A percentile compares a stretch with the other conserved stretches of the same genome.
Conservation (phyloP, 495 filamentous ascomycete species). For the Talaromyces proteolyticus region DNA sequence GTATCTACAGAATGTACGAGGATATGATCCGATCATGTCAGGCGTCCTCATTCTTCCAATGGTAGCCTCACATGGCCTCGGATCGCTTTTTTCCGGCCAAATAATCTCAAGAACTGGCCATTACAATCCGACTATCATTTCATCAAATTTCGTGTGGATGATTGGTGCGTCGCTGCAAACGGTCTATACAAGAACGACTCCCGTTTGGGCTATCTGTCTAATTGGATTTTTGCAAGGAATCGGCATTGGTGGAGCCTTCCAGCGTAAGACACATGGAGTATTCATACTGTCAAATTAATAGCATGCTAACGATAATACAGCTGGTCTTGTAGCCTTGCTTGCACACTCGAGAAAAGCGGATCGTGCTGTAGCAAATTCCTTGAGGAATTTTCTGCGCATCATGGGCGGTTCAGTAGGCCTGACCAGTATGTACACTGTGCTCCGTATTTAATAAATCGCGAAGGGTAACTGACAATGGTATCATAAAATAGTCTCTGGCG, state of each 20-base stretch:
- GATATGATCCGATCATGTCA: slow-evolving; percentile 23
- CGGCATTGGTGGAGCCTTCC: not conserved
- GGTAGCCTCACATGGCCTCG: slow-evolving; percentile 19
- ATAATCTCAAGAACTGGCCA: not conserved
- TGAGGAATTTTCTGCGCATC: slow-evolving; percentile 8
- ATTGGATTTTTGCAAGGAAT: slow-evolving; percentile 1
- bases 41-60: slow-evolving; percentile 34
- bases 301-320: not conserved
- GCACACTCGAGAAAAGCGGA: slow-evolving; percentile 6
- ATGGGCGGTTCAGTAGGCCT: slow-evolving; percentile 9
- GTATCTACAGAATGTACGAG: slow-evolving; percentile 36
- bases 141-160: not conserved
- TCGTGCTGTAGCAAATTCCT: slow-evolving; percentile 6
- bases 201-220: not conserved
- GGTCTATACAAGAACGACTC: not conserved
- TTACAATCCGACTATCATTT: not conserved
- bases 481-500: slow-evolving; percentile 4
- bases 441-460: not conserved
- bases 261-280: not conserved
- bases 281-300: not conserved
- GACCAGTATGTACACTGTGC: not conserved
- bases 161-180: not conserved
- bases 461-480: not conserved
- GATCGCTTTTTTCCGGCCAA: not conserved
- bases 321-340: slow-evolving; percentile 4